Conservation (phyloP, 106 monocot genomes). For the Acorus gramineus region DNA sequence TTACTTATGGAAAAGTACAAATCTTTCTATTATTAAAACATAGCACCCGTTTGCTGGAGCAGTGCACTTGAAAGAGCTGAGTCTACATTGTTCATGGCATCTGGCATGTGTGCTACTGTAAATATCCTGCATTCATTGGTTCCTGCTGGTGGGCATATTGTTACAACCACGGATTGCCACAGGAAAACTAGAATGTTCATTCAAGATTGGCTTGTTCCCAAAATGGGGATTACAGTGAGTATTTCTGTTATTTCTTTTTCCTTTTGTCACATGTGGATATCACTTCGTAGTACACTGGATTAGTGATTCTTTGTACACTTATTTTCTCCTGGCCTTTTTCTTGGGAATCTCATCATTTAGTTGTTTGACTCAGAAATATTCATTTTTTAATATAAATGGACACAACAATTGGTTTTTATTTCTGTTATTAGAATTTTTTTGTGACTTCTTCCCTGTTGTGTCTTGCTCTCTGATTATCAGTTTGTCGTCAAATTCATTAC, state of each 20-base stretch:
- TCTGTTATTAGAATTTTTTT: no score
- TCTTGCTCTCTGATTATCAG: no score
- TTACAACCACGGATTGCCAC: conserved; percentile 96
- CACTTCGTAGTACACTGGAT: not conserved
- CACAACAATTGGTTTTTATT: no score
- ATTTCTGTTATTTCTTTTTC: conserved; percentile 33
- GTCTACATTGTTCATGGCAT: conserved; percentile 77
- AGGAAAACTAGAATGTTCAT: conserved; percentile 90
- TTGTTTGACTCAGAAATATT: no score
- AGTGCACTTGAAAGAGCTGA: conserved; percentile 91
- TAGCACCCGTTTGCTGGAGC: not conserved
- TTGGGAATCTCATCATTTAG: no score
- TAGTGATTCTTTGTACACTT: no score
- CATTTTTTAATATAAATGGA: no score
- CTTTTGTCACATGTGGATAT: not conserved
- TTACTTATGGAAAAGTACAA: no score
- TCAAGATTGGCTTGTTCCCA: conserved; percentile 65
- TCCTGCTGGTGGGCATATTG: conserved; percentile 84
- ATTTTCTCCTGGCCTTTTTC: no score
- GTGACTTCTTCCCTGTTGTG: no score
- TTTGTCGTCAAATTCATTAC: no score
- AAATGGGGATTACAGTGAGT: conserved; percentile 39
- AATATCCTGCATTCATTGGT: conserved; percentile 59
- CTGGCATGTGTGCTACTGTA: conserved; percentile 87
- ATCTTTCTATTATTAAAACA: no score